Evolutionary conservation across 495 filamentous ascomycete species (phyloP).

Genomic region (Talaromyces trachyspermus): DNA sequence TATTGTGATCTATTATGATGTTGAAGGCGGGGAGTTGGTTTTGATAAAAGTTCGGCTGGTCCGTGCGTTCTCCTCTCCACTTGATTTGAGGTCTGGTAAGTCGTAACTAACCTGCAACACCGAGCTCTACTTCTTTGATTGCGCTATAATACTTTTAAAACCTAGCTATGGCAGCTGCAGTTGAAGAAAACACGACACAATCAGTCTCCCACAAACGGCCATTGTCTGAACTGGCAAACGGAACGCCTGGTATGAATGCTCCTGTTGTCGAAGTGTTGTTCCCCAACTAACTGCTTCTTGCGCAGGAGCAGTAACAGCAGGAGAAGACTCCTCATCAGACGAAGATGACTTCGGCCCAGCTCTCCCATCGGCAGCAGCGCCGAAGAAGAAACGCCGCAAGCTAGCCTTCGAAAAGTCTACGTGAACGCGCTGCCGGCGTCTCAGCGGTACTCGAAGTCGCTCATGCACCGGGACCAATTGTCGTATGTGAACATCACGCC

Average conservation of each 20-base stretch:
- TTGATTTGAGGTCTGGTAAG: slow-evolving; percentile 4
- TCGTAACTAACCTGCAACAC: slow-evolving; percentile 26
- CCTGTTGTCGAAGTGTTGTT: not conserved
- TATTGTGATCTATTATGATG: not conserved
- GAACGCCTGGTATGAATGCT: slow-evolving; percentile 24
- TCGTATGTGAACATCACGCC: slow-evolving; percentile 81
- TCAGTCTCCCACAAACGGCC: slow-evolving; percentile 24
- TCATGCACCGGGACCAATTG: slow-evolving; percentile 97
- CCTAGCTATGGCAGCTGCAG: slow-evolving; percentile 16
- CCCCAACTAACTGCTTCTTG: not conserved
- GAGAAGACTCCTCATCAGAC: slow-evolving; percentile 57
- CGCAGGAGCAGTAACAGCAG: too few relatives aligned
- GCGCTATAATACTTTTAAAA: too few relatives aligned
- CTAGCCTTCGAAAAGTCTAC: slow-evolving; percentile 94
- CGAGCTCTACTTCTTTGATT: slow-evolving; percentile 11
- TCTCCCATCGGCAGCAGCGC: slow-evolving; percentile 63
- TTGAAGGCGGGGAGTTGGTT: slow-evolving; percentile 5
- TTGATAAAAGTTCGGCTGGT: slow-evolving; percentile 8
- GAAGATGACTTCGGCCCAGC: slow-evolving; percentile 95
- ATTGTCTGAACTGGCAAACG: slow-evolving; percentile 31
- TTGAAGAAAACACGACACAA: slow-evolving; percentile 18
- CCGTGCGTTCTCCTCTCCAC: slow-evolving; percentile 15
- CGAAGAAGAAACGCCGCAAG: slow-evolving; percentile 84
- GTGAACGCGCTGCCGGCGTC: slow-evolving; percentile 80
- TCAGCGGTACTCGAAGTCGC: slow-evolving; percentile 81